Percentiles rank a stretch among this genome's conserved stretches.
These are phyloP conservation scores for Setaria italica DNA, from an alignment of 202 grass and related monocot species.

Conservation along the genomic window DNA sequence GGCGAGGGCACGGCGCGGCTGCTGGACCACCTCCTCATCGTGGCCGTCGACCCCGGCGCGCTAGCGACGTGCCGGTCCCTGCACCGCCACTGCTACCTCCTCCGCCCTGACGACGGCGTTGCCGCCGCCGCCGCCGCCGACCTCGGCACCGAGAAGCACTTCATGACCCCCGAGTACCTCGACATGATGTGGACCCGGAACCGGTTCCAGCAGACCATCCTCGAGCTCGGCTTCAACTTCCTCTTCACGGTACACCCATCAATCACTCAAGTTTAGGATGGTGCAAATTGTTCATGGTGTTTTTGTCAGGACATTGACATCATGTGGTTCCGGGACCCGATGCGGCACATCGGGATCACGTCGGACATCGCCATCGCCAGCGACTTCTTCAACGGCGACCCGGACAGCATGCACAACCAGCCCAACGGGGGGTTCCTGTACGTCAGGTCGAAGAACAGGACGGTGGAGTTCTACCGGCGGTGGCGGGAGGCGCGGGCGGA, in stretches of 20 bases:
- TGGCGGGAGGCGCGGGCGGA: slow-evolving; percentile 45
- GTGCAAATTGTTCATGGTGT: neutral
- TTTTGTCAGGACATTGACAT: slow-evolving; percentile 62
- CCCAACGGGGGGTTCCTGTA: slow-evolving; percentile 80
- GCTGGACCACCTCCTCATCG: slow-evolving; percentile 68
- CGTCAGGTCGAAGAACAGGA: slow-evolving; percentile 44
- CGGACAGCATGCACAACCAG: slow-evolving; percentile 48
- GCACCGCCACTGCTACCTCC: slow-evolving; percentile 71
- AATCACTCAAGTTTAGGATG: no score
- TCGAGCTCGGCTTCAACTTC: slow-evolving; percentile 83
- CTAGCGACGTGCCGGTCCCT: slow-evolving; percentile 50
- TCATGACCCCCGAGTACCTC: slow-evolving; percentile 80
- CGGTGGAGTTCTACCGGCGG: slow-evolving; percentile 64
- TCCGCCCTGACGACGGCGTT: slow-evolving; percentile 3
- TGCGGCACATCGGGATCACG: slow-evolving; percentile 57
- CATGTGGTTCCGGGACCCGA: slow-evolving; percentile 78
- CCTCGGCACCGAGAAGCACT: slow-evolving; percentile 60
- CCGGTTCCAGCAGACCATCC: slow-evolving; percentile 65
- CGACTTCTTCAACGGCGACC: slow-evolving; percentile 62
- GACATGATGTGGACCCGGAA: slow-evolving; percentile 77
- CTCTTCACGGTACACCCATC: slow-evolving; percentile 61
- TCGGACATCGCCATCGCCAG: slow-evolving; percentile 60
- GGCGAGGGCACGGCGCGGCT: slow-evolving; percentile 65
- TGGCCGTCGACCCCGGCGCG: slow-evolving; percentile 57
- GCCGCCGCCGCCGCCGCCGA: slow-evolving; percentile 18